Percentiles rank a stretch among this genome's conserved stretches.
Conservation (phyloP, 805 yeast genomes). For the Cyberlindnera nakhonratchasimensis region DNA sequence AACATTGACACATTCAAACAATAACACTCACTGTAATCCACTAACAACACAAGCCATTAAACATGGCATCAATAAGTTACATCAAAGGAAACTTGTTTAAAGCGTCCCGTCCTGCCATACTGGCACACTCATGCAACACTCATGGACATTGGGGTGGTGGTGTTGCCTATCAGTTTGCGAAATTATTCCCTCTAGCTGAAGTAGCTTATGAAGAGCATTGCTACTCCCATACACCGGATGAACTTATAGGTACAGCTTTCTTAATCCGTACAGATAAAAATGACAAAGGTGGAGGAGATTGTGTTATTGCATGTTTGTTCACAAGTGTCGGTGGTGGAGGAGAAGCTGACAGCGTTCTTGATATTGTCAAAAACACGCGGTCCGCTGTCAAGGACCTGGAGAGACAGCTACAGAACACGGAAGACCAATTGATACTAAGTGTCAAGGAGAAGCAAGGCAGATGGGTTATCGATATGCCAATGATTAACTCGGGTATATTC, state of each 20-base stretch:
- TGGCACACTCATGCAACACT: slow-evolving; percentile 81
- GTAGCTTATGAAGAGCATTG: slow-evolving; percentile 36
- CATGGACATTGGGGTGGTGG: slow-evolving; percentile 86
- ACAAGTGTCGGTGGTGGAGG: slow-evolving; percentile 56
- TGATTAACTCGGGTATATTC: slow-evolving; percentile 78
- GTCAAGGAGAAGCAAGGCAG: slow-evolving; percentile 10
- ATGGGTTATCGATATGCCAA: slow-evolving; percentile 57
- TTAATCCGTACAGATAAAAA: slow-evolving; percentile 41
- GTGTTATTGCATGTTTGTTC: slow-evolving; percentile 59
- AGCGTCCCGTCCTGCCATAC: slow-evolving; percentile 37
- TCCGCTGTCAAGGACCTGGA: slow-evolving; percentile 46
- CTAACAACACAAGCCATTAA: not conserved
- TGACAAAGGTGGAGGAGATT: slow-evolving; percentile 25
- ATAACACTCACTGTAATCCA: too few relatives aligned
- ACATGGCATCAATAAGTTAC: slow-evolving; percentile 32
- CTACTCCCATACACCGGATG: slow-evolving; percentile 22
- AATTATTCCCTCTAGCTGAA: slow-evolving; percentile 56
- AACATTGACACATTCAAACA: not conserved
- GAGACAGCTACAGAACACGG: slow-evolving; percentile 30
- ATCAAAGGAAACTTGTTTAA: slow-evolving; percentile 56
- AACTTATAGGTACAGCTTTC: slow-evolving; percentile 53
- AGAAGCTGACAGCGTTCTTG: slow-evolving; percentile 37
- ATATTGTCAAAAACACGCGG: slow-evolving; percentile 50
- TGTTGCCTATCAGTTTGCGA: slow-evolving; percentile 57
- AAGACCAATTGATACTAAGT: not conserved